These are phyloP conservation scores for Stropharia rugosoannulata DNA, from an alignment of 768 basidiomycete genomes.

Conservation along the genomic window DNA sequence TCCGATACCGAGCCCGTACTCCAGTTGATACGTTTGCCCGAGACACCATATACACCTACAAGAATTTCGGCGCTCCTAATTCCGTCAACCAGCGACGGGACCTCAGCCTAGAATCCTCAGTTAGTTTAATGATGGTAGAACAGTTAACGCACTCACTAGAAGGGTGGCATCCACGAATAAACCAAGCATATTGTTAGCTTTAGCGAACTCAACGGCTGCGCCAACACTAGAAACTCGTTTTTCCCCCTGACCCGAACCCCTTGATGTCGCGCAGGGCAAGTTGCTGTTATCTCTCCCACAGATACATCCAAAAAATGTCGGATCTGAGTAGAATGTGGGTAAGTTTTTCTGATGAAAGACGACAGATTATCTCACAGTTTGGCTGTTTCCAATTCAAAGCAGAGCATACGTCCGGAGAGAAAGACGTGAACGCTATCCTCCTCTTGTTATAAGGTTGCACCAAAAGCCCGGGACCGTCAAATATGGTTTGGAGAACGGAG, in stretches of 20 bases:
- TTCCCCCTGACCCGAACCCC: constrained; percentile 33
- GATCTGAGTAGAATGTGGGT: constrained; percentile 52
- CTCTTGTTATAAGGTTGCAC: constrained; percentile 58
- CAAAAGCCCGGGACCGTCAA: constrained; percentile 55
- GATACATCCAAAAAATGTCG: constrained; percentile 90
- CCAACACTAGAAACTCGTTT: constrained; percentile 70
- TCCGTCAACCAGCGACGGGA: constrained; percentile 86
- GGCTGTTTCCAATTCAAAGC: constrained; percentile 99
- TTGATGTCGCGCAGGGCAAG: constrained; percentile 30
- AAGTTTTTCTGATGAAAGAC: background rate
- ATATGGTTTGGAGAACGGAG: constrained; percentile 80
- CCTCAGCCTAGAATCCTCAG: constrained; percentile 57
- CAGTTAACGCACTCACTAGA: constrained; percentile 54
- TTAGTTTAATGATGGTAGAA: constrained; percentile 5
- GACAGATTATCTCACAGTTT: constrained; percentile 65
- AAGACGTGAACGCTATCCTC: constrained; percentile 90
- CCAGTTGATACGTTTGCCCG: constrained; percentile 38
- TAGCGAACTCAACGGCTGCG: constrained; percentile 92
- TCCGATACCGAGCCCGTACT: constrained; percentile 28
- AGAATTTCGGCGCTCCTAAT: constrained; percentile 89
- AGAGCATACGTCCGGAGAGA: constrained; percentile 85
- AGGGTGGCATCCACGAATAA: constrained; percentile 86
- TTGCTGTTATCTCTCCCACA: constrained; percentile 64
- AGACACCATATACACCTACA: constrained; percentile 77
- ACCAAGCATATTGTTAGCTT: constrained; percentile 89